phyloP scores from a whole-genome alignment of 202 grass and related monocot genomes.

The Schoenoplectus tabernaemontani region DNA sequence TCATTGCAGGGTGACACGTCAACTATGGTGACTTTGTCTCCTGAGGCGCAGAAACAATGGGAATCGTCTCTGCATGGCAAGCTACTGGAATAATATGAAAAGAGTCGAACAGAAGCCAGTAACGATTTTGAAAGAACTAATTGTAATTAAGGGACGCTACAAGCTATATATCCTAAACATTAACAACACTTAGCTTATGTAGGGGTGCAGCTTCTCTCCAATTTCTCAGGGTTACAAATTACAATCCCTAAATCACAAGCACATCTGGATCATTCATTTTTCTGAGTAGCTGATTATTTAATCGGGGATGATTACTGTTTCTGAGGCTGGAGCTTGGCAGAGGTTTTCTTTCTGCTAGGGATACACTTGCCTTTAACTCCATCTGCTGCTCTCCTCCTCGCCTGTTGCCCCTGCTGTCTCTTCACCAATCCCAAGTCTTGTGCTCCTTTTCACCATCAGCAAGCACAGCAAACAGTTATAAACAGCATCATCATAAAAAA shows the following conservation, averaged over 20 bases:
- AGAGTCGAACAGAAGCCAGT: no score
- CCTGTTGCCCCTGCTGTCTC: background rate
- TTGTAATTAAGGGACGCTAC: no score
- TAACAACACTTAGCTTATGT: background rate
- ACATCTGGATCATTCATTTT: background rate
- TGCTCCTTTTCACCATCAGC: slow-evolving; percentile 35
- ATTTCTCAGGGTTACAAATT: background rate
- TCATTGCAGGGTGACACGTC: no score
- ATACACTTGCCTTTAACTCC: slow-evolving; percentile 70
- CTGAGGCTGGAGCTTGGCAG: slow-evolving; percentile 28
- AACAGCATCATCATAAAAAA: background rate
- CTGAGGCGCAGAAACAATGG: no score
- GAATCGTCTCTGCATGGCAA: no score
- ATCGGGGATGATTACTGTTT: background rate
- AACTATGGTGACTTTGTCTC: no score
- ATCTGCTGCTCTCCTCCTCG: slow-evolving; percentile 24
- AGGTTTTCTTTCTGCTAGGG: slow-evolving; percentile 65
- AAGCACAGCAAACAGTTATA: slow-evolving; percentile 1
- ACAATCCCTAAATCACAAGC: background rate
- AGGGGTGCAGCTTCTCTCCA: background rate
- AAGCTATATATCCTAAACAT: slow-evolving; percentile 4
- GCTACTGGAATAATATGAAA: no score
- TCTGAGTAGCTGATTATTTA: background rate
- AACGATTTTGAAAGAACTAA: no score
- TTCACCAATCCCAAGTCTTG: slow-evolving; percentile 38